phyloP scores from a whole-genome alignment of 306 rosid species.

The Corylus heterophylla region DNA sequence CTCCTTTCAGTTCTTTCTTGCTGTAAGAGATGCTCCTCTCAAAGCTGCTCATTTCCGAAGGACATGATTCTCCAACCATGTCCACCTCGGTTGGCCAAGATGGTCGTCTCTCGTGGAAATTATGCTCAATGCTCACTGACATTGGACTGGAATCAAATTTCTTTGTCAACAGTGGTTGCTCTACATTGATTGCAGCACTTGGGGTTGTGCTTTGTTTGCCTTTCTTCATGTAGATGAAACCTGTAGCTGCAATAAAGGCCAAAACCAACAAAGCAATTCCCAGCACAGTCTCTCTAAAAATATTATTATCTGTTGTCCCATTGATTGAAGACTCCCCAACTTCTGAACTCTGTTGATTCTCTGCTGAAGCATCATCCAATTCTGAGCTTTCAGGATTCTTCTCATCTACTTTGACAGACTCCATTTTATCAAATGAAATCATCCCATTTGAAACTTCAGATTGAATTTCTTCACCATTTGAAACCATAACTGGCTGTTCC shows the following conservation, averaged over 20 bases:
- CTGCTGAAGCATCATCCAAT: neutral
- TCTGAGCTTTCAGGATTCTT: neutral
- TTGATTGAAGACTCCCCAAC: conserved; percentile 10
- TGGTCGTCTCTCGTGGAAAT: conserved; percentile 35
- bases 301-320: neutral
- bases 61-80: conserved; percentile 44
- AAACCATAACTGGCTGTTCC: conserved; percentile 9
- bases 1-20: conserved; percentile 23
- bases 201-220: conserved; percentile 27
- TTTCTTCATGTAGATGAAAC: conserved; percentile 34
- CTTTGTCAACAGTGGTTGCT: conserved; percentile 29
- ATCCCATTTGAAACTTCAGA: neutral
- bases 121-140: conserved; percentile 19
- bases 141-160: conserved; percentile 22
- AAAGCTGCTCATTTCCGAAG: conserved; percentile 76
- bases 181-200: conserved; percentile 1
- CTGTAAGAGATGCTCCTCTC: conserved; percentile 37
- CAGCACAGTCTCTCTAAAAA: conserved; percentile 11
- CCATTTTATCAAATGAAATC: neutral
- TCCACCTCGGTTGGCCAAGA: conserved; percentile 39
- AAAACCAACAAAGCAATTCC: conserved; percentile 38
- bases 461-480: neutral
- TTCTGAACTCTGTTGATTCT: neutral
- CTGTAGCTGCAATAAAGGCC: conserved; percentile 38
- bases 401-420: neutral